phyloP scores from a whole-genome alignment of 257 asterid species.

The Solanum rostratum region DNA sequence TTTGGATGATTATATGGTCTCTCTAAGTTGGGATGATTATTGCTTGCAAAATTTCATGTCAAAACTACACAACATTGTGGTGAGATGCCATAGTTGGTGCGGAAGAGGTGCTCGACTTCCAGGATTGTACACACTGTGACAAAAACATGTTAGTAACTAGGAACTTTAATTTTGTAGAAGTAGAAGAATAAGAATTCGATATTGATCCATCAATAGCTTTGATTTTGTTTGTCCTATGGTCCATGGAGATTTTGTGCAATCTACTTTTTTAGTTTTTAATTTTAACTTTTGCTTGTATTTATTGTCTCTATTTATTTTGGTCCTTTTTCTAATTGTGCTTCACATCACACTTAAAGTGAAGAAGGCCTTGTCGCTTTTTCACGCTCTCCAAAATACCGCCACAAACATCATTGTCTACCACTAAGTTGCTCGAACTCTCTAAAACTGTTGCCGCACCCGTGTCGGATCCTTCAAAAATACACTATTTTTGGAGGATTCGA shows the following conservation, averaged over 20 bases:
- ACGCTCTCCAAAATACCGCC: neutral
- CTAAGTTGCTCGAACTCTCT: too few species aligned
- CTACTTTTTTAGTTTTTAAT: too few species aligned
- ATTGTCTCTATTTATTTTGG: neutral
- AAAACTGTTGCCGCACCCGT: too few species aligned
- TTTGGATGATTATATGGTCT: neutral
- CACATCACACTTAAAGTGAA: neutral
- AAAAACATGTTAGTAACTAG: too few species aligned
- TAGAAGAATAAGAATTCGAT: too few species aligned
- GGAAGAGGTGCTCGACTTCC: neutral
- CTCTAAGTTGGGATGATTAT: neutral
- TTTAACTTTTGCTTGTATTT: neutral
- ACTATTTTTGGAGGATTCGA: too few species aligned
- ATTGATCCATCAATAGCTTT: too few species aligned
- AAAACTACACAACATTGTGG: neutral
- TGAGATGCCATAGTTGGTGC: neutral
- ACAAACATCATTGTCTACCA: neutral
- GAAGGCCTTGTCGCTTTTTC: neutral
- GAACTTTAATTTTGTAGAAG: too few species aligned
- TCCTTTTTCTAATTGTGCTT: neutral
- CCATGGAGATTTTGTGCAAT: too few species aligned
- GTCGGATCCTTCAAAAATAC: too few species aligned
- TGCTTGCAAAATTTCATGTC: too few species aligned
- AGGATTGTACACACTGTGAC: neutral
- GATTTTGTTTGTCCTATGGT: too few species aligned